Conservation (phyloP, 495 filamentous ascomycete species). For the Copromyces sp. region DNA sequence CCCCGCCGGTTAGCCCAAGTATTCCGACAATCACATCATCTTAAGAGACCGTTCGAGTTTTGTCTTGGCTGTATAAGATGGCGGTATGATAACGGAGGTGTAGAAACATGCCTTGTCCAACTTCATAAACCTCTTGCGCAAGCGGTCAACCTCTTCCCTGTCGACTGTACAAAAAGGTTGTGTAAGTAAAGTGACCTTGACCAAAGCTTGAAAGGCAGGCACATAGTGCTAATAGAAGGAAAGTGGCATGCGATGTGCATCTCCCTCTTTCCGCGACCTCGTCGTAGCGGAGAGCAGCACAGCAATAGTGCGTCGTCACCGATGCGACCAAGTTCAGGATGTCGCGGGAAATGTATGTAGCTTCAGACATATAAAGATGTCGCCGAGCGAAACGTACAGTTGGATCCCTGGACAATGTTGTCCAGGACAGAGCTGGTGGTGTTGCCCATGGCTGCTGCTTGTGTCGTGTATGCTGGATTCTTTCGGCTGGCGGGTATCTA, state of each 20-base stretch:
- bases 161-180: conserved; percentile 54
- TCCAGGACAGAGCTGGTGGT: conserved; percentile 78
- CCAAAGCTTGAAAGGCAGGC: not conserved
- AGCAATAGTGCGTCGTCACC: not conserved
- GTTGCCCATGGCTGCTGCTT: conserved; percentile 60
- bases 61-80: not conserved
- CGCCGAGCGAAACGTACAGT: conserved; percentile 51
- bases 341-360: not conserved
- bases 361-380: not conserved
- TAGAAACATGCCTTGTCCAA: conserved; percentile 69
- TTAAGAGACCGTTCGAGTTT: not conserved
- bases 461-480: not conserved
- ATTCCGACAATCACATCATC: not conserved
- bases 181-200: not conserved
- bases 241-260: not conserved
- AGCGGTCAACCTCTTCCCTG: conserved; percentile 87
- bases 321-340: not conserved
- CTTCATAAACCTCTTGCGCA: conserved; percentile 98
- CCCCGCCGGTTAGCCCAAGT: not conserved
- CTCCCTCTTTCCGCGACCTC: not conserved
- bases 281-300: not conserved
- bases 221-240: not conserved
- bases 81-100: not conserved
- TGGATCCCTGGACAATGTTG: conserved; percentile 89
- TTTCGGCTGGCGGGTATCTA: not conserved